Percentiles rank a stretch among this genome's conserved stretches.
Evolutionary conservation across 192 early-diverging fungal genomes (phyloP).

Genomic region (Umbelopsis sp.): DNA sequence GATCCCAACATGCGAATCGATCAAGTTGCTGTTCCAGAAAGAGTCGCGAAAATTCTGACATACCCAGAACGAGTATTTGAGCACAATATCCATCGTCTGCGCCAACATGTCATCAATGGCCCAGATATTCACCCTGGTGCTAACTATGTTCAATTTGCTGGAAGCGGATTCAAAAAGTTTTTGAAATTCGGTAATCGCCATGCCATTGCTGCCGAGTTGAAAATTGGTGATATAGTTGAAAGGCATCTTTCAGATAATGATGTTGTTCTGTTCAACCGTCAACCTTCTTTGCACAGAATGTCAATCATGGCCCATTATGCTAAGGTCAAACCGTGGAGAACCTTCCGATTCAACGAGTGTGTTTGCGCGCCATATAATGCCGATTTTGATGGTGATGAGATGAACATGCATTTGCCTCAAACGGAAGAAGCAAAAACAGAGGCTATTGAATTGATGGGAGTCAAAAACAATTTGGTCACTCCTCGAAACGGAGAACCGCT

Average conservation of each 20-base stretch:
- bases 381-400: constrained; percentile 99
- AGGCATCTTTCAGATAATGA: constrained; percentile 94
- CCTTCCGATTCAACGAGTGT: constrained; percentile 99
- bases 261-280: constrained; percentile 97
- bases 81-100: constrained; percentile 85
- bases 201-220: constrained; percentile 69
- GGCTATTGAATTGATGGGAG: constrained; percentile 94
- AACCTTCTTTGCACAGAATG: constrained; percentile 96
- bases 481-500: constrained; percentile 98
- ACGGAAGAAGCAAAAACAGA: constrained; percentile 98
- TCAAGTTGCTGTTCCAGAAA: constrained; percentile 90
- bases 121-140: constrained; percentile 92
- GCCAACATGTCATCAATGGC: constrained; percentile 80
- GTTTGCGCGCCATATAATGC: constrained; percentile 99
- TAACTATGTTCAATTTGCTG: constrained; percentile 70
- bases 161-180: constrained; percentile 54
- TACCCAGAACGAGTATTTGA: constrained; percentile 94
- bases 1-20: constrained; percentile 99
- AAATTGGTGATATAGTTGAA: constrained; percentile 91
- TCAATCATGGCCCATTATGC: constrained; percentile 97
- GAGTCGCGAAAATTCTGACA: constrained; percentile 89
- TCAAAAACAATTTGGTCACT: constrained; percentile 96
- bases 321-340: constrained; percentile 94
- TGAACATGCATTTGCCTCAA: constrained; percentile 99
- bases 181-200: constrained; percentile 78